phyloP scores from a whole-genome alignment of 139 green algal genomes.

The Astrephomene gubernaculifera region DNA sequence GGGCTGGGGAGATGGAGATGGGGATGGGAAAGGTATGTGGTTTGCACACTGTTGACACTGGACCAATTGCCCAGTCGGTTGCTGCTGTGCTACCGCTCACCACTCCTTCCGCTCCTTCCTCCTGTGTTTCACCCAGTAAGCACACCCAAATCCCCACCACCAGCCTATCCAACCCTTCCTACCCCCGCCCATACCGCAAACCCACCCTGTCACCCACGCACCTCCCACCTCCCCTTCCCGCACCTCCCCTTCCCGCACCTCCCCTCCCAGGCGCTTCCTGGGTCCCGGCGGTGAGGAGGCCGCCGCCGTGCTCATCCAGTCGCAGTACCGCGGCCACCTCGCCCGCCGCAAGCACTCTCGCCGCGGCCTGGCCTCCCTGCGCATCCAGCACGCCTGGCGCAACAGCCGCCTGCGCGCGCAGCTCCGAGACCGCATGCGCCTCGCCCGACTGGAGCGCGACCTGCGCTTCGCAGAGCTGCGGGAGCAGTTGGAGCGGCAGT shows the following conservation, averaged over 20 bases:
- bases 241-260: not conserved
- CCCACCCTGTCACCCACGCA: too few species aligned
- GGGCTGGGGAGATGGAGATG: too few species aligned
- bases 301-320: constrained; percentile 67
- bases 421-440: constrained; percentile 35
- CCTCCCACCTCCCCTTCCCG: too few species aligned
- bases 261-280: constrained; percentile 54
- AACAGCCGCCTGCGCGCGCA: constrained; percentile 46
- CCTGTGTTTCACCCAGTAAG: too few species aligned
- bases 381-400: constrained; percentile 62
- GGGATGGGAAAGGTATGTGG: too few species aligned
- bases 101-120: too few species aligned
- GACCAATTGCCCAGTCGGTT: too few species aligned
- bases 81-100: too few species aligned
- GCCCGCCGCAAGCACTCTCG: constrained; percentile 42
- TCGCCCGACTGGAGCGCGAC: constrained; percentile 46
- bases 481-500: constrained; percentile 40
- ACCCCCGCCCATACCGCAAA: too few species aligned
- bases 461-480: constrained; percentile 48
- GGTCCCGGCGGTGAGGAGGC: constrained; percentile 44
- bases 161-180: too few species aligned
- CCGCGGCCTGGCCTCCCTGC: constrained; percentile 34
- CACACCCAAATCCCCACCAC: too few species aligned
- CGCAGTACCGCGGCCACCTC: constrained; percentile 61
- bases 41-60: too few species aligned